Evolutionary conservation across 2,329 filamentous ascomycete genomes (phyloP).

Genomic region (Trichoderma brevicompactum): DNA sequence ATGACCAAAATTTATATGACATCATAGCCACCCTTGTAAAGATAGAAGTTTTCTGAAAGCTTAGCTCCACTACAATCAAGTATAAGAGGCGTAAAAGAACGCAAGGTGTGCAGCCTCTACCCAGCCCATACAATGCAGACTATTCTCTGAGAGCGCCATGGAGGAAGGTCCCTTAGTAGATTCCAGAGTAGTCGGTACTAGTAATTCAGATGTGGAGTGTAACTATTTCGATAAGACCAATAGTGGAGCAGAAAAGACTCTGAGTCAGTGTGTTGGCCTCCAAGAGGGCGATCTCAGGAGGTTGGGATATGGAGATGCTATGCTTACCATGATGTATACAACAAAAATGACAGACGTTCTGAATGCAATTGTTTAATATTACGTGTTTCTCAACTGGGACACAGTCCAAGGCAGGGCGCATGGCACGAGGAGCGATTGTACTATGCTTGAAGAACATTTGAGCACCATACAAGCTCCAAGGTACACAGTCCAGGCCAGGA

Average conservation of each 20-base stretch:
- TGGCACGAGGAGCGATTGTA: neutral
- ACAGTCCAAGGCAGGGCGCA: neutral
- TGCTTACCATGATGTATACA: neutral
- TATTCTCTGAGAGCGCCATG: too few relatives aligned
- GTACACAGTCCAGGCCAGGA: neutral
- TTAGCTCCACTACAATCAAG: slow-evolving; percentile 29
- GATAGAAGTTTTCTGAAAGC: slow-evolving; percentile 29
- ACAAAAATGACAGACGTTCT: neutral
- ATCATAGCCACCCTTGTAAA: slow-evolving; percentile 24
- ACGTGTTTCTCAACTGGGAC: neutral
- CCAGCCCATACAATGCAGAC: too few relatives aligned
- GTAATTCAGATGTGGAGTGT: slow-evolving; percentile 27
- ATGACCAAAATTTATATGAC: slow-evolving; percentile 19
- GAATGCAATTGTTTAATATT: neutral
- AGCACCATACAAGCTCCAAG: neutral
- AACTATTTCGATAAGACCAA: slow-evolving; percentile 17
- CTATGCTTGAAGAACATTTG: neutral
- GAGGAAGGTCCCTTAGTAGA: slow-evolving; percentile 27
- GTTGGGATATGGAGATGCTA: neutral
- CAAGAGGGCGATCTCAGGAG: slow-evolving; percentile 11
- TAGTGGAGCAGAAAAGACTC: slow-evolving; percentile 29
- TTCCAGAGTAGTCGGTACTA: slow-evolving; percentile 26
- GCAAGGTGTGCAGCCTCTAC: slow-evolving; percentile 19
- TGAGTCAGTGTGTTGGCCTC: slow-evolving; percentile 28
- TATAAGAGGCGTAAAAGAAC: slow-evolving; percentile 21